Conservation (phyloP, 331 rosid genomes). For the Malus hybrid region DNA sequence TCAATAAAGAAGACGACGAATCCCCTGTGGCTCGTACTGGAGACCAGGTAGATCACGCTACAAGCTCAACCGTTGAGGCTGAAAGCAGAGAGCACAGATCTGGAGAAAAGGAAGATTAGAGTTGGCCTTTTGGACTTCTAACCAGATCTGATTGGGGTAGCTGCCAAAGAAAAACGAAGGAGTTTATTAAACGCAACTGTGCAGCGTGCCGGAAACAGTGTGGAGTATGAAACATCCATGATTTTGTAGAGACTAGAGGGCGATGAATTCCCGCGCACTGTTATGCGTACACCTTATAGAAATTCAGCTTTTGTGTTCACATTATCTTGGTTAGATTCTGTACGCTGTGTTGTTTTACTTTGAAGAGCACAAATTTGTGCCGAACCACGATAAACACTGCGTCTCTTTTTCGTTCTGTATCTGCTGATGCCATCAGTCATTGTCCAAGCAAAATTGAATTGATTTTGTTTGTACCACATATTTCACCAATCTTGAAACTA, state of each 20-base stretch:
- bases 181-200: not conserved
- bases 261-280: not conserved
- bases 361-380: not conserved
- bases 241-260: not conserved
- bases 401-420: too few species aligned
- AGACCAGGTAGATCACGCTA: conserved; percentile 35
- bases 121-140: conserved; percentile 1
- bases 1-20: conserved; percentile 42
- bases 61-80: conserved; percentile 39
- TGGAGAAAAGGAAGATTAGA: conserved; percentile 78
- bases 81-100: conserved; percentile 41
- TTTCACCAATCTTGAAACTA: too few species aligned
- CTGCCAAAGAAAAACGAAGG: not conserved
- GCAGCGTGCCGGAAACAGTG: not conserved
- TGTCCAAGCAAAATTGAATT: too few species aligned
- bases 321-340: not conserved
- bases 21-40: conserved; percentile 41
- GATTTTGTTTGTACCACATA: too few species aligned
- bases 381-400: too few species aligned
- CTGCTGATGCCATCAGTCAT: too few species aligned
- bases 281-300: not conserved
- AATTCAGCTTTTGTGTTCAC: not conserved
- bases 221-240: not conserved
- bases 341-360: not conserved
- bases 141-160: not conserved